phyloP scores from a whole-genome alignment of 1,284 basidiomycete genomes.

The Ceratobasidium sp. region DNA sequence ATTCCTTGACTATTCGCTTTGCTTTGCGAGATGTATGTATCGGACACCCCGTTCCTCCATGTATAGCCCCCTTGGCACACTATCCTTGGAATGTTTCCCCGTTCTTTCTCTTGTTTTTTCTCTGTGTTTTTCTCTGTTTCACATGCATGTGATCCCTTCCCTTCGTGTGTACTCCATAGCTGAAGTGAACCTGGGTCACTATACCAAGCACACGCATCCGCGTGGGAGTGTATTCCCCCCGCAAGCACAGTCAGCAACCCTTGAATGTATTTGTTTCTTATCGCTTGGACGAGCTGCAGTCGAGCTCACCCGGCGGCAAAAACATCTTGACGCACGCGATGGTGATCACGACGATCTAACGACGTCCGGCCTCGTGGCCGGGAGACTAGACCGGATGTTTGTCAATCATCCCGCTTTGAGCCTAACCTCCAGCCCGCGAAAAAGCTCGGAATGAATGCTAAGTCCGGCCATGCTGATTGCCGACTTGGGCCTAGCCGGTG shows the following conservation, averaged over 20 bases:
- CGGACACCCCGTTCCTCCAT: slow-evolving; percentile 11
- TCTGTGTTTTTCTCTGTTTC: slow-evolving; percentile 32
- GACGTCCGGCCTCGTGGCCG: slow-evolving; percentile 32
- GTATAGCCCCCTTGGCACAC: slow-evolving; percentile 29
- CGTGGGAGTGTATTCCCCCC: slow-evolving; percentile 21
- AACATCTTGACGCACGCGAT: slow-evolving; percentile 39
- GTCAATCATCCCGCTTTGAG: slow-evolving; percentile 10
- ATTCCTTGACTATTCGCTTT: slow-evolving; percentile 31
- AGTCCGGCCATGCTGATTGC: slow-evolving; percentile 2
- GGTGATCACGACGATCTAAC: slow-evolving; percentile 41
- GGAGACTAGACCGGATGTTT: slow-evolving; percentile 36
- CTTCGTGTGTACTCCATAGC: slow-evolving; percentile 40
- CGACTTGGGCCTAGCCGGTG: slow-evolving; percentile 17
- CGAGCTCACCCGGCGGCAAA: slow-evolving; percentile 23
- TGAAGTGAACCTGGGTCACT: slow-evolving; percentile 41
- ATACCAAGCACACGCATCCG: neutral
- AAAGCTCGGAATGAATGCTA: slow-evolving; percentile 11
- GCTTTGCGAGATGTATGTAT: slow-evolving; percentile 42
- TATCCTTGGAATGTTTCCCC: slow-evolving; percentile 34
- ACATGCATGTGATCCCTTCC: slow-evolving; percentile 42
- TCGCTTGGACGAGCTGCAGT: slow-evolving; percentile 6
- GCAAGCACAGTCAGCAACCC: neutral
- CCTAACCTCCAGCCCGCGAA: slow-evolving; percentile 6
- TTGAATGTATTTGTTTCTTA: slow-evolving; percentile 28
- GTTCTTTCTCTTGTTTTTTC: slow-evolving; percentile 30